Evolutionary conservation across 257 asterid species (phyloP).

Genomic region (Solanum dulcamara): DNA sequence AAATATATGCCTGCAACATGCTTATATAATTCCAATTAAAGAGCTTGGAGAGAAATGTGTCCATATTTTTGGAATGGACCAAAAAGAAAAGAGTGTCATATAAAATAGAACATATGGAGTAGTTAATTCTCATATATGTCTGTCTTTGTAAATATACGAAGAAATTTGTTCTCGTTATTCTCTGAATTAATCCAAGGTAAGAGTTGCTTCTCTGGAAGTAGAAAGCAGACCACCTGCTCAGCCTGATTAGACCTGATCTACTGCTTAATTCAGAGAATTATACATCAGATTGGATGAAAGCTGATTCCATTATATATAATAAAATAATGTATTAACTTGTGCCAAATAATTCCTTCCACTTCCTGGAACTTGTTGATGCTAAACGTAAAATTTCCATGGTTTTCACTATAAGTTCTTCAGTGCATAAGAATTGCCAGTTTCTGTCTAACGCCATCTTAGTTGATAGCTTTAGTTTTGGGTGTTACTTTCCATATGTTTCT

Average conservation of each 20-base stretch:
- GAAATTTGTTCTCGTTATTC: not conserved
- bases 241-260: not conserved
- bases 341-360: not conserved
- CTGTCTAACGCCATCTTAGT: not conserved
- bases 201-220: not conserved
- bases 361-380: not conserved
- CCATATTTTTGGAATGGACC: not conserved
- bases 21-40: not conserved
- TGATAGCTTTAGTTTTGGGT: not conserved
- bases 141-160: not conserved
- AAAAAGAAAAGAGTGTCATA: not conserved
- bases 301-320: not conserved
- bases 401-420: not conserved
- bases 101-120: not conserved
- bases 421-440: not conserved
- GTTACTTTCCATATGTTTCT: not conserved
- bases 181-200: not conserved
- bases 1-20: not conserved
- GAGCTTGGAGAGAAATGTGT: not conserved
- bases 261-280: not conserved
- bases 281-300: not conserved
- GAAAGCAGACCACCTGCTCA: not conserved
- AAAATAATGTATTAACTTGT: not conserved
- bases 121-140: not conserved
- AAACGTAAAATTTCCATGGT: not conserved